phyloP scores from a whole-genome alignment of 192 early-diverging fungal genomes.

The Rhizophagus sp. region DNA sequence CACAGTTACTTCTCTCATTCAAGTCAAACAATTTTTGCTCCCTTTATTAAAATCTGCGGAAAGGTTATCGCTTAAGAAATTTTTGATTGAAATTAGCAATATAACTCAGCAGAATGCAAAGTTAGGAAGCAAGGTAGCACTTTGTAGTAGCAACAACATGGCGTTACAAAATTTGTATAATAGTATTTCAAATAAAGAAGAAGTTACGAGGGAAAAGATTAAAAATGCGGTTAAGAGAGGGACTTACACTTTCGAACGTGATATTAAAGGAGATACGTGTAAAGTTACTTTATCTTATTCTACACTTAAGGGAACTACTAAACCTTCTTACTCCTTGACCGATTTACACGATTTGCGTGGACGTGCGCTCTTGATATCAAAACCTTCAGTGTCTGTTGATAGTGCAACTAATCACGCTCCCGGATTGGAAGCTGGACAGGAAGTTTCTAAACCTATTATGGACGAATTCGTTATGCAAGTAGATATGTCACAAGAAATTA shows the following conservation, averaged over 20 bases:
- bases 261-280: conserved; percentile 6
- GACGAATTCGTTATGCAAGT: conserved; percentile 29
- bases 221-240: conserved; percentile 25
- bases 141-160: conserved; percentile 21
- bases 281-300: conserved; percentile 17
- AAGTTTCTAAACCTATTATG: neutral
- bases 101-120: no score
- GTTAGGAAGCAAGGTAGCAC: conserved; percentile 16
- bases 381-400: conserved; percentile 5
- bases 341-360: conserved; percentile 32
- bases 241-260: conserved; percentile 22
- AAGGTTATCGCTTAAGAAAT: neutral
- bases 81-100: neutral
- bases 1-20: conserved; percentile 22
- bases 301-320: neutral
- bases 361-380: conserved; percentile 29
- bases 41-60: conserved; percentile 10
- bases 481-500: conserved; percentile 25
- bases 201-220: conserved; percentile 28
- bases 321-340: neutral
- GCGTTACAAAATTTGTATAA: conserved; percentile 28
- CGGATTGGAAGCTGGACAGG: no score
- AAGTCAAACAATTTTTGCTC: conserved; percentile 31
- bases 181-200: conserved; percentile 22
- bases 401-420: neutral